Evolutionary conservation across 257 asterid species (phyloP).

Genomic region (Perilla frutescens): DNA sequence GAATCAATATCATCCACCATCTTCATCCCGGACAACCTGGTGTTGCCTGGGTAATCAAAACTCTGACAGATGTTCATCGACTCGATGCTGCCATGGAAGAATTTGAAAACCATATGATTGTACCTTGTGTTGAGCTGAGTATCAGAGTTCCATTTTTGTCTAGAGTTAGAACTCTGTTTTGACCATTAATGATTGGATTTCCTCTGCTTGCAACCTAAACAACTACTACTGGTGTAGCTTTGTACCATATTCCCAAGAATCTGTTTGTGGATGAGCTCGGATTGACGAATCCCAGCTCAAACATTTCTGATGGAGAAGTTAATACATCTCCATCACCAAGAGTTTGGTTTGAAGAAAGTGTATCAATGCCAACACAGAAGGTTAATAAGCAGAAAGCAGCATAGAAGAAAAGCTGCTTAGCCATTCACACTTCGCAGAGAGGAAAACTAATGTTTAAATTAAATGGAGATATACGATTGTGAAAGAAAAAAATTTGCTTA

Average conservation of each 20-base stretch:
- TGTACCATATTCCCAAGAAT: background rate
- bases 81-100: too few species aligned
- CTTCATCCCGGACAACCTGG: too few species aligned
- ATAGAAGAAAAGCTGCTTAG: background rate
- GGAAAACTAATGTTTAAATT: too few species aligned
- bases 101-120: constrained; percentile 1
- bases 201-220: constrained; percentile 22
- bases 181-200: background rate
- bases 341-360: background rate
- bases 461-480: too few species aligned
- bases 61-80: too few species aligned
- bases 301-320: background rate
- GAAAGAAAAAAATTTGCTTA: too few species aligned
- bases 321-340: background rate
- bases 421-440: background rate
- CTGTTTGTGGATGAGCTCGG: background rate
- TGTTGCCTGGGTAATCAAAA: too few species aligned
- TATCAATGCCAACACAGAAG: background rate
- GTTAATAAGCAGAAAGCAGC: background rate
- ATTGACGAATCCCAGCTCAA: background rate
- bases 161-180: background rate
- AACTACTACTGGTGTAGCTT: too few species aligned
- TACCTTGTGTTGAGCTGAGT: background rate
- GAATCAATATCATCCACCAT: too few species aligned
- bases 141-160: background rate